phyloP scores from a whole-genome alignment of 1,284 basidiomycete genomes.

The Cryptococcus sp. region DNA sequence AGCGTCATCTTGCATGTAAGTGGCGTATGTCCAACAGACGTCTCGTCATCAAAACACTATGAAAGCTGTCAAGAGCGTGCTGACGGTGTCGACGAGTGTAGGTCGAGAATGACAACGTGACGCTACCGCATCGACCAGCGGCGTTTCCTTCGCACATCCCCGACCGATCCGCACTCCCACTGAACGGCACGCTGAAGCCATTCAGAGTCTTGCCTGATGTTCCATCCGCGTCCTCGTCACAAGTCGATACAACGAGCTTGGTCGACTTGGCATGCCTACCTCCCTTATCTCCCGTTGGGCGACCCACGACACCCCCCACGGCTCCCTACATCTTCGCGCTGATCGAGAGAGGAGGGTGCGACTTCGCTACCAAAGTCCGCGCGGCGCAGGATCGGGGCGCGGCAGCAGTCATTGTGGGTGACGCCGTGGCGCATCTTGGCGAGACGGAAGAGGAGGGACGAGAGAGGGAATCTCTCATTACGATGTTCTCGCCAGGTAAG shows the following conservation, averaged over 20 bases:
- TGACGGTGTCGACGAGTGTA: not conserved
- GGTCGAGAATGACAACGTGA: slow-evolving; percentile 30
- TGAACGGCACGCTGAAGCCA: slow-evolving; percentile 36
- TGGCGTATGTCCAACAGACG: not conserved
- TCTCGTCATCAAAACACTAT: not conserved
- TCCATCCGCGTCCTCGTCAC: not conserved
- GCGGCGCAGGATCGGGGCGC: slow-evolving; percentile 83
- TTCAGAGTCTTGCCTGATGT: slow-evolving; percentile 26
- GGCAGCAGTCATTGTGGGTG: slow-evolving; percentile 82
- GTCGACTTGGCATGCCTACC: slow-evolving; percentile 31
- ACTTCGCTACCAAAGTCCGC: slow-evolving; percentile 81
- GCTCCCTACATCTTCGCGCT: slow-evolving; percentile 64
- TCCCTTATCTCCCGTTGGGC: slow-evolving; percentile 27
- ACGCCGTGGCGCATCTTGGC: slow-evolving; percentile 50
- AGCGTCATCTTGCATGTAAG: slow-evolving; percentile 37
- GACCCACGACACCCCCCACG: slow-evolving; percentile 16
- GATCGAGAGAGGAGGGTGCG: slow-evolving; percentile 79
- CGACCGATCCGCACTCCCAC: slow-evolving; percentile 28
- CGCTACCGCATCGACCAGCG: slow-evolving; percentile 49
- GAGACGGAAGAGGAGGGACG: slow-evolving; percentile 62
- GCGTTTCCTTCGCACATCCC: slow-evolving; percentile 47
- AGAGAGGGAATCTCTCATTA: slow-evolving; percentile 74
- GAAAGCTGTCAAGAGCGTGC: not conserved
- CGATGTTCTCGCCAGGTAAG: slow-evolving; percentile 78
- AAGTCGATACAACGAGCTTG: not conserved